These are phyloP conservation scores for Cercophora newfieldiana DNA, from an alignment of 495 filamentous ascomycete species.

Conservation along the genomic window DNA sequence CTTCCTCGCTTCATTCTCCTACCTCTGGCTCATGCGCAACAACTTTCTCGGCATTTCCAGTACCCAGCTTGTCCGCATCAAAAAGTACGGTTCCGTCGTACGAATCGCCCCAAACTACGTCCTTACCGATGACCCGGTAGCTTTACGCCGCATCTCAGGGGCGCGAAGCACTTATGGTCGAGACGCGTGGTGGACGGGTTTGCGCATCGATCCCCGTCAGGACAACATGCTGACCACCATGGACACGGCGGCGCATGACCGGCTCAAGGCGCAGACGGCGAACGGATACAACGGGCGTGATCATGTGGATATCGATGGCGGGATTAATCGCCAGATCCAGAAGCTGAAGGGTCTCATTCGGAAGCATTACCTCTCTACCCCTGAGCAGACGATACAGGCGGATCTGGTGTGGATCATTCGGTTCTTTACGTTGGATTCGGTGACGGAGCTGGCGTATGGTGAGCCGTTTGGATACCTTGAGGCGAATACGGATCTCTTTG, in stretches of 20 bases:
- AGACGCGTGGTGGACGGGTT: constrained; percentile 34
- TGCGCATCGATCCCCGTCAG: constrained; percentile 32
- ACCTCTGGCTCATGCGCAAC: constrained; percentile 28
- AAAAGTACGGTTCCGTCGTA: constrained; percentile 36
- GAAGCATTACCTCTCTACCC: constrained; percentile 40
- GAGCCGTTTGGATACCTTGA: constrained; percentile 14
- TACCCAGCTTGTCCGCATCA: constrained; percentile 7
- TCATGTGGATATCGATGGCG: constrained; percentile 38
- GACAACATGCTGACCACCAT: constrained; percentile 23
- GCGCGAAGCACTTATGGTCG: constrained; percentile 37
- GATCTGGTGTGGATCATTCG: constrained; percentile 42
- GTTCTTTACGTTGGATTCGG: constrained; percentile 50
- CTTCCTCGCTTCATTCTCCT: constrained; percentile 34
- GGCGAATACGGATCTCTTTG: constrained; percentile 5
- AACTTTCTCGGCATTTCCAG: constrained; percentile 17
- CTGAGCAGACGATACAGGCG: constrained; percentile 29
- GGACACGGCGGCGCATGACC: constrained; percentile 32
- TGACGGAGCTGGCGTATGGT: constrained; percentile 34
- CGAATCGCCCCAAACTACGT: constrained; percentile 43
- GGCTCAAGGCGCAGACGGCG: constrained; percentile 38
- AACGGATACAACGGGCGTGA: constrained; percentile 49
- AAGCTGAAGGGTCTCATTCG: constrained; percentile 39
- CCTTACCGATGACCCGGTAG: constrained; percentile 42
- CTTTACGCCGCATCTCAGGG: constrained; percentile 38
- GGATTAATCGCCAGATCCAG: constrained; percentile 42